phyloP scores from a whole-genome alignment of 768 basidiomycete genomes.

The Mycena rebaudengoi region DNA sequence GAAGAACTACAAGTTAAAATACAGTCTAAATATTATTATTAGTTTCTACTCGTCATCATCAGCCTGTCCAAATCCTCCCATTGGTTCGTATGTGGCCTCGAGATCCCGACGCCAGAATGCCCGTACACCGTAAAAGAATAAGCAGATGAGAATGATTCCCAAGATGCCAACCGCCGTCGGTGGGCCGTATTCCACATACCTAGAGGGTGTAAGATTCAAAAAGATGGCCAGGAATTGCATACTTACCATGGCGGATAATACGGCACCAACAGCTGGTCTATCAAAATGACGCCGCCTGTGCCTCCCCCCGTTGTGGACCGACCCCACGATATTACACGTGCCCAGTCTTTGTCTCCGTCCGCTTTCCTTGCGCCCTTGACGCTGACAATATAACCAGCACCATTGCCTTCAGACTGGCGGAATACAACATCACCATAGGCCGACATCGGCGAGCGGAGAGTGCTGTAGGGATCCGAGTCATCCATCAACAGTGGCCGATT shows the following conservation, averaged over 20 bases:
- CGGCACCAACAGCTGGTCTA: conserved; percentile 85
- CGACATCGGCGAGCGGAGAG: conserved; percentile 72
- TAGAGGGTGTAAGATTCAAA: too few species aligned
- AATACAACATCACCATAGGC: conserved; percentile 89
- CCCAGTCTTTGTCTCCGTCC: conserved; percentile 68
- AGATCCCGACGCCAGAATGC: conserved; percentile 77
- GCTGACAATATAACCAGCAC: conserved; percentile 69
- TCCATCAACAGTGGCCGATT: conserved; percentile 78
- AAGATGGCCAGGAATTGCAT: too few species aligned
- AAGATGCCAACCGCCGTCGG: conserved; percentile 68
- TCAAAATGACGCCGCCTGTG: conserved; percentile 88
- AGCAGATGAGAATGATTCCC: conserved; percentile 68
- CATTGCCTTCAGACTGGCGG: conserved; percentile 52
- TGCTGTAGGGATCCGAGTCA: conserved; percentile 77
- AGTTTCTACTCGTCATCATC: conserved; percentile 53
- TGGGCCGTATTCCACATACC: conserved; percentile 73
- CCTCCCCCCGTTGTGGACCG: conserved; percentile 76
- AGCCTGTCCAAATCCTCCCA: conserved; percentile 74
- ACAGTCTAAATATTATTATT: conserved; percentile 23
- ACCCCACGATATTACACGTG: conserved; percentile 75
- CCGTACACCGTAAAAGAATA: conserved; percentile 78
- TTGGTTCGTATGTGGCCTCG: conserved; percentile 90
- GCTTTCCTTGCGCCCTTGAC: conserved; percentile 79
- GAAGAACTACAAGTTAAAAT: conserved; percentile 15
- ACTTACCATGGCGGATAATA: conserved; percentile 92